A percentile compares a stretch with the other conserved stretches of the same genome.
Conservation (phyloP, 495 filamentous ascomycete genomes). For the Aspergillus heteromorphus region DNA sequence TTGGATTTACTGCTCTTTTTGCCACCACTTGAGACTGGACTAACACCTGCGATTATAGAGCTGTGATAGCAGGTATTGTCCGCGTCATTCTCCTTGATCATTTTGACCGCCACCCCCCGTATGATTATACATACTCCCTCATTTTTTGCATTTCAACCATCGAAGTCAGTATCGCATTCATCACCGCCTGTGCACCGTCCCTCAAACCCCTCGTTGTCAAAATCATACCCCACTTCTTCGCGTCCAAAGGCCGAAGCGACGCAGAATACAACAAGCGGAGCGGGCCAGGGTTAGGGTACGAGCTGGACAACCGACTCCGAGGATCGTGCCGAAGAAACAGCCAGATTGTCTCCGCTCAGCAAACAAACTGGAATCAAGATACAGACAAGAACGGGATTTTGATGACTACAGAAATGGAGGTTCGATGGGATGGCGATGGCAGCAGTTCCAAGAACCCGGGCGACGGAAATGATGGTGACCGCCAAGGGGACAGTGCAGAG, state of each 20-base stretch:
- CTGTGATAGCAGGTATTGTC: slow-evolving; percentile 34
- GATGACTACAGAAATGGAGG: slow-evolving; percentile 7
- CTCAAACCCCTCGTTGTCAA: slow-evolving; percentile 13
- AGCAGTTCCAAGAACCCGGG: not conserved
- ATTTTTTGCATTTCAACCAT: slow-evolving; percentile 44
- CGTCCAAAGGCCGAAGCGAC: slow-evolving; percentile 6
- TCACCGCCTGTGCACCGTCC: slow-evolving; percentile 36
- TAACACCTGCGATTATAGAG: slow-evolving; percentile 21
- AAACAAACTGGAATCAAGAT: too few relatives aligned
- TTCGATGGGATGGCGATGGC: slow-evolving; percentile 2
- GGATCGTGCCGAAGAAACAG: not conserved
- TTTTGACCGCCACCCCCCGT: slow-evolving; percentile 11
- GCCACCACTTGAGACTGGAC: too few relatives aligned
- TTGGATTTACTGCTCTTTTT: not conserved
- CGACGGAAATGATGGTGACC: too few relatives aligned
- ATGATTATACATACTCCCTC: slow-evolving; percentile 26
- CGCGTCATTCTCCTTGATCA: slow-evolving; percentile 13
- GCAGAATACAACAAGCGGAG: slow-evolving; percentile 6
- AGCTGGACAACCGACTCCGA: slow-evolving; percentile 1
- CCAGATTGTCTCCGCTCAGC: not conserved
- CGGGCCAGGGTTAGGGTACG: slow-evolving; percentile 6
- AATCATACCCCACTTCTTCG: slow-evolving; percentile 11
- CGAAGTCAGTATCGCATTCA: slow-evolving; percentile 45
- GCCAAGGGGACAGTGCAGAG: slow-evolving; percentile 3
- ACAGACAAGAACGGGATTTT: not conserved